Evolutionary conservation across 176 grass and related monocot genomes (phyloP).

Genomic region (Juncus effusus): DNA sequence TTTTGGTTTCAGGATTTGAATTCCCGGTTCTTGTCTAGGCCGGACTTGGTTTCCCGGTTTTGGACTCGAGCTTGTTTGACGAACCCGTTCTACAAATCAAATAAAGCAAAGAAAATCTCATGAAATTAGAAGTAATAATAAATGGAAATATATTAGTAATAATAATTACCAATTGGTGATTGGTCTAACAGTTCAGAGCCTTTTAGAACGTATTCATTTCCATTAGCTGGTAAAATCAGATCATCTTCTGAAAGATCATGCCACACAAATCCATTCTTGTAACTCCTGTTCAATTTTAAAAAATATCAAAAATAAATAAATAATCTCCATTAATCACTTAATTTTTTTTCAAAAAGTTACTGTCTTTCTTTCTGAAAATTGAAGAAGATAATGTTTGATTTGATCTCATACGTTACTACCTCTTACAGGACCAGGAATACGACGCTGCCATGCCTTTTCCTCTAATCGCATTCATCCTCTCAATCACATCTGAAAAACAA

Average conservation of each 20-base stretch:
- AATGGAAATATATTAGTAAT: neutral
- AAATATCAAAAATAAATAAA: neutral
- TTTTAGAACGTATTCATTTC: conserved; percentile 89
- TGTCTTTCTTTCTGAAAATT: too few relatives aligned
- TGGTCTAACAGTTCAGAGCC: conserved; percentile 76
- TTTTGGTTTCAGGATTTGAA: conserved; percentile 19
- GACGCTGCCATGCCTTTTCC: conserved; percentile 75
- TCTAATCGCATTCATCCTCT: conserved; percentile 70
- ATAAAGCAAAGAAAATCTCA: neutral
- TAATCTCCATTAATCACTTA: neutral
- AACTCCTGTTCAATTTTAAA: conserved; percentile 45
- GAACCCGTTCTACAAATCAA: conserved; percentile 38
- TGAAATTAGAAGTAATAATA: neutral
- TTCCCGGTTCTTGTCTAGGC: conserved; percentile 29
- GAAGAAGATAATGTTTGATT: neutral
- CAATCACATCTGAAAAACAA: conserved; percentile 57
- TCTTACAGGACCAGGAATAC: conserved; percentile 99
- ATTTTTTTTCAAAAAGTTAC: neutral
- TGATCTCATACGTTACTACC: conserved; percentile 30
- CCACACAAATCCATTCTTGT: conserved; percentile 99
- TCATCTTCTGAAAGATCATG: conserved; percentile 85
- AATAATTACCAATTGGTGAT: conserved; percentile 50
- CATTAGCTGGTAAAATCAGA: conserved; percentile 67
- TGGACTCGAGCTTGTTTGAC: conserved; percentile 39
- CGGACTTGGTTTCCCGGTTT: conserved; percentile 42